These are phyloP conservation scores for Flaveria trinervia DNA, from an alignment of 129 eudicot species.

Conservation along the genomic window DNA sequence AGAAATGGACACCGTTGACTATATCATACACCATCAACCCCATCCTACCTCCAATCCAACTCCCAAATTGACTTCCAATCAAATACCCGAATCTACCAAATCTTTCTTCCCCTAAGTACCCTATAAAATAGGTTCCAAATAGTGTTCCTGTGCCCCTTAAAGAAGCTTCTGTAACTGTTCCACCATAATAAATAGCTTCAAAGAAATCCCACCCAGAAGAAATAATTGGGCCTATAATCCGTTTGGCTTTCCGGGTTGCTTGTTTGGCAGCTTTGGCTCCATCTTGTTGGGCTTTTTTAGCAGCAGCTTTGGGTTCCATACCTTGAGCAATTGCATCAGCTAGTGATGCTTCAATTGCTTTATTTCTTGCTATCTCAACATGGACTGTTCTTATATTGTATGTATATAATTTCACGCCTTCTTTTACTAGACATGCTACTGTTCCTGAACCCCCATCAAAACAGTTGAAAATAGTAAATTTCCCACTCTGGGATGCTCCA, in stretches of 20 bases:
- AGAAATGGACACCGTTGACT: conserved; percentile 55
- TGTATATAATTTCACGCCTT: conserved; percentile 70
- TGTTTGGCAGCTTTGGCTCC: conserved; percentile 86
- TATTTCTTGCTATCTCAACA: conserved; percentile 62
- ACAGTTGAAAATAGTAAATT: conserved; percentile 69
- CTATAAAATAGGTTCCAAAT: conserved; percentile 66
- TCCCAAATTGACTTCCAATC: conserved; percentile 86
- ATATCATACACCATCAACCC: conserved; percentile 89
- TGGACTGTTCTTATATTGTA: conserved; percentile 69
- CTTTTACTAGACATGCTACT: conserved; percentile 75
- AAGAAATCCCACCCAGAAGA: conserved; percentile 96
- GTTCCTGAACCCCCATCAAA: conserved; percentile 86
- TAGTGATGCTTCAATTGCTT: conserved; percentile 61
- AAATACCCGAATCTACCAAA: conserved; percentile 84
- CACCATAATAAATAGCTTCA: conserved; percentile 82
- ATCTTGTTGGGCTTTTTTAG: conserved; percentile 66
- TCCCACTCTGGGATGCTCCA: conserved; percentile 87
- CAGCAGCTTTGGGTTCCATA: conserved; percentile 59
- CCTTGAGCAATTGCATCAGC: conserved; percentile 75
- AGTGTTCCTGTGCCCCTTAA: conserved; percentile 85
- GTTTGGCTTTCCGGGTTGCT: conserved; percentile 71
- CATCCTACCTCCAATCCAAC: conserved; percentile 92
- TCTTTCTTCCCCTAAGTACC: conserved; percentile 70
- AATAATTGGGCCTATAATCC: conserved; percentile 80
- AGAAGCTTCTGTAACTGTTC: conserved; percentile 73